These are phyloP conservation scores for Apiospora aurea DNA, from an alignment of 2,329 filamentous ascomycete species.

Conservation along the genomic window DNA sequence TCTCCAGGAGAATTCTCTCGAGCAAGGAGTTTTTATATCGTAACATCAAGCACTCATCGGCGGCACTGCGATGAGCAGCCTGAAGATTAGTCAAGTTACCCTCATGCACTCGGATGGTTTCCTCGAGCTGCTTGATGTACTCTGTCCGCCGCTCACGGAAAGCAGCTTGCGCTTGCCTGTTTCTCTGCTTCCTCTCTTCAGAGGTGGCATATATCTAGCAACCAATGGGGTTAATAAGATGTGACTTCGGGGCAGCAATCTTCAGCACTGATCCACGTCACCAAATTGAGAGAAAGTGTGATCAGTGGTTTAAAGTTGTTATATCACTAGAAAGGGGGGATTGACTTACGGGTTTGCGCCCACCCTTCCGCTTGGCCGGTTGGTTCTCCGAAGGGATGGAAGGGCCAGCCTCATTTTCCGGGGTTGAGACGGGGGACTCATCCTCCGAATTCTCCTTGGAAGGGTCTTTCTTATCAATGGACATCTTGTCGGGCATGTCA, in stretches of 20 bases:
- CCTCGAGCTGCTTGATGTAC: conserved; percentile 99
- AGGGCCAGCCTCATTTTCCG: conserved; percentile 59
- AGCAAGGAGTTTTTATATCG: conserved; percentile 98
- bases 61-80: conserved; percentile 90
- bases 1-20: conserved; percentile 94
- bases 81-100: conserved; percentile 91
- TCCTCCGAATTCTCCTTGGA: conserved; percentile 67
- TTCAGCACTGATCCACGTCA: neutral
- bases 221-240: neutral
- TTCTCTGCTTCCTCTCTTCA: conserved; percentile 97
- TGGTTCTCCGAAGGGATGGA: conserved; percentile 58
- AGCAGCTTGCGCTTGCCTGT: conserved; percentile 94
- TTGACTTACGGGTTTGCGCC: conserved; percentile 87
- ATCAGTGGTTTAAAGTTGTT: neutral
- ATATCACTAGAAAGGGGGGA: neutral
- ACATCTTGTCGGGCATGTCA: conserved; percentile 73
- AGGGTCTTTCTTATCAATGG: conserved; percentile 67
- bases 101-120: conserved; percentile 96
- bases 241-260: neutral
- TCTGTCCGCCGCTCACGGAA: conserved; percentile 96
- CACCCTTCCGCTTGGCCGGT: conserved; percentile 93
- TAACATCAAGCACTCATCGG: conserved; percentile 97
- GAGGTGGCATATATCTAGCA: conserved; percentile 95
- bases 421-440: conserved; percentile 67
- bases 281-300: neutral